Evolutionary conservation across 2,329 filamentous ascomycete species (phyloP), one percentile per base, ranked within the genome.

Genomic region (Teratosphaeria epicoccoides): DNA sequence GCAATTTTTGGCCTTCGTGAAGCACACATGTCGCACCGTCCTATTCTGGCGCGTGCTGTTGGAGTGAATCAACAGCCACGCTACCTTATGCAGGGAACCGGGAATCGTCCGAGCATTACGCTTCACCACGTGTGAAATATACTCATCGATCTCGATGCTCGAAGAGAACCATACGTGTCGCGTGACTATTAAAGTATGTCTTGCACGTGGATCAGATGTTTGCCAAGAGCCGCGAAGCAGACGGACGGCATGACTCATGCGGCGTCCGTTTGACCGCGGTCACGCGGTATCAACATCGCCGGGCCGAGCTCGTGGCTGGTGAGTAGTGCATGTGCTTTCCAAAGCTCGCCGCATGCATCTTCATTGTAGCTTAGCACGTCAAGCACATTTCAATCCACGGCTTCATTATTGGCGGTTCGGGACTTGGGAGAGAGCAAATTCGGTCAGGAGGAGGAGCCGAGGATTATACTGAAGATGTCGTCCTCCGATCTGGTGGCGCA

Each of bases 401-500:
- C 33, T 20, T 40, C 33, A 40, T 2, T 17, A 17, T 40, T 40
- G 7, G 33, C 33, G 33, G 33, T 17, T 17, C 20, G n/a, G n/a
- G 33, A 40, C 10, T 6, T 40, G 33, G 33, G 33, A 40, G 33
- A 17, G 33, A 40, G 33, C 33, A 40, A 17, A 7, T 17, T 40
- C 33, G n/a, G 33, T 40, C 10, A 17, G n/a, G 33, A n/a, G 33
- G 33, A 40, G 33, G 33, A 40, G 33, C 33, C 17, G 33, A 40
- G 33, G 33, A 40, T 40, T 17, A 9, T 17, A 17, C 33, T 7
- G 33, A 52, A 51, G 29, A 55, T 55, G 53, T 40, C 33, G 17
- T 43, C 53, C 37, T 47, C 54, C 10, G 20, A 89, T 70, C 71
- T 73, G 58, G 82, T 95, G 68, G 83, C 89, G 71, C 80, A 84